Evolutionary conservation across 176 grass and related monocot genomes (phyloP).

Genomic region (Triticum urartu): DNA sequence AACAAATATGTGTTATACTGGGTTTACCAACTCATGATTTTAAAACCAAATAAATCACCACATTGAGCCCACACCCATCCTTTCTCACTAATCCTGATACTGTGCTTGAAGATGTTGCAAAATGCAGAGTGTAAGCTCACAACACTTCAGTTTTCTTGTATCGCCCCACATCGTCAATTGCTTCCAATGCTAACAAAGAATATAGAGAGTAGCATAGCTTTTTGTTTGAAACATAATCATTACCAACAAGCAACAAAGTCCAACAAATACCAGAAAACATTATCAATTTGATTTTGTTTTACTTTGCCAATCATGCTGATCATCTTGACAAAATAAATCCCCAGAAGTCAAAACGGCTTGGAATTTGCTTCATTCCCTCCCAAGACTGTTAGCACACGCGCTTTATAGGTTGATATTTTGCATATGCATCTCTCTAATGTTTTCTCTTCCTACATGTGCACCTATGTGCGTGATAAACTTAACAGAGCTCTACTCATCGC

Average conservation of each 20-base stretch:
- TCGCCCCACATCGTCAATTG: background rate
- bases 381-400: slow-evolving; percentile 2
- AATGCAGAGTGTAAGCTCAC: background rate
- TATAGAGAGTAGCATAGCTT: background rate
- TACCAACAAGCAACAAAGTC: background rate
- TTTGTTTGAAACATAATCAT: background rate
- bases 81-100: background rate
- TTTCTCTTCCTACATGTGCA: background rate
- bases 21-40: background rate
- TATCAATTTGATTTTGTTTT: background rate
- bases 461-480: background rate
- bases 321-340: background rate
- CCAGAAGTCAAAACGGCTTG: background rate
- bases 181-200: background rate
- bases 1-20: background rate
- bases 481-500: background rate
- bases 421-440: background rate
- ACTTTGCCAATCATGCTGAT: background rate
- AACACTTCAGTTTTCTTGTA: background rate
- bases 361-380: background rate
- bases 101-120: background rate
- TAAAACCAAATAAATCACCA: background rate
- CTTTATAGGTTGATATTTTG: background rate
- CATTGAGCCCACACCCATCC: background rate
- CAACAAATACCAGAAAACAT: background rate